Base-by-base conservation (phyloP, 371 early-diverging fungal species). In the Mortierella polycephala region DNA sequence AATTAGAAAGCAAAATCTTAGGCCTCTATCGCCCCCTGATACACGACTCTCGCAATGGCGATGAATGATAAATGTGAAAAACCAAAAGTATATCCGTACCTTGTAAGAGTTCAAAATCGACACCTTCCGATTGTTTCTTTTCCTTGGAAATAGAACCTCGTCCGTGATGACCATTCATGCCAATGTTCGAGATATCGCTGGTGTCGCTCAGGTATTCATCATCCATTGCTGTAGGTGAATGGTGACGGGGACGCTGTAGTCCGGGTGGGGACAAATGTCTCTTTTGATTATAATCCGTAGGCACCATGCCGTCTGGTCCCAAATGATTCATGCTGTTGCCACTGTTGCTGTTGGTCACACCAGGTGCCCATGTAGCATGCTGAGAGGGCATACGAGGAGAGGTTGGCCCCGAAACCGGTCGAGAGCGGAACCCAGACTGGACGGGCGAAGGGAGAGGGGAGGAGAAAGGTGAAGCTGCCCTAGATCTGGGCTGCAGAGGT, bases 51-150 rank as follows among this genome's bases (percentile, higher is more conserved):
- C 30, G 30, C 2, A 30, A 30, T 30, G 30, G 30, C 30, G 4
- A 30, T 30, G 2, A 30, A 30, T 30, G 30, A 4, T 30, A 30
- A 30, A 4, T 20, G 5, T 46, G 5, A 55, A n/a, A 65, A 14
- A 42, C 41, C n/a, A 58, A 45, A 65, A 58, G 23, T 40, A 30
- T 42, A 21, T 46, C 1, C 69, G 59, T 83, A 94, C 95, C 93
- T 81, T 90, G 86, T 57, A 95, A 75, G 20, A 91, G 72, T 20
- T 89, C 85, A 82, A 94, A 85, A 81, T 94, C 93, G 39, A 94
- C 89, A 13, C 84, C 82, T 52, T 93, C 92, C 9, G 87, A 84
- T 62, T 88, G 90, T 66, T 91, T 93, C 83, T 93, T 93, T 30
- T 93, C 91, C 69, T 92, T 92, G 62, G 80, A 82, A 40, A 69